Base-by-base conservation (phyloP, 306 rosid genomes). In the Sindora glabra region DNA sequence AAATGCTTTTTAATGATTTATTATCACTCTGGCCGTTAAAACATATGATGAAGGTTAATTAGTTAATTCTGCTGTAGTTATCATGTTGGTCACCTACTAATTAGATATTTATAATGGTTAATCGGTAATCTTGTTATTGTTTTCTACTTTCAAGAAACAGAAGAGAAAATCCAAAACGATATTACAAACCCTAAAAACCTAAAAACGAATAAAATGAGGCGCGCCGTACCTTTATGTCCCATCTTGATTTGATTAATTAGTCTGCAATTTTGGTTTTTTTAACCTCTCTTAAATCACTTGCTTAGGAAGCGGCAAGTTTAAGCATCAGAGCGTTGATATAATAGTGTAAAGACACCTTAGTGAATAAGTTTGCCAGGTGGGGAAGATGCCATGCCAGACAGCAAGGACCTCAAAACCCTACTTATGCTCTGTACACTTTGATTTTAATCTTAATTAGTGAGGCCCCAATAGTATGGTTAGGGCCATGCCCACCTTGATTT, bases 141-240 rank as follows among this genome's bases (percentile, higher is more conserved):
- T 62, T 71, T 72, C 21, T 27, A 55, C 50, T 69, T 54, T 27
- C 61, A 44, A 77, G 65, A 81, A 67, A 63, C 64, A 25, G 23
- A 50, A 33, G 22, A 51, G 59, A 63, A 75, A 74, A 69, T 72
- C 72, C 76, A 67, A 54, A 41, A 27, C 11, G 60, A 72, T 45
- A 66, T 62, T 73, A 61, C 75, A 65, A 68, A 48, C 17, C 48
- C 51, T 19, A 56, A 70, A 45, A 70, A 45, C 9, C 49, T 63
- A 38, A 58, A 68, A 64, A 47, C 38, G 63, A 61, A 71, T 42
- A 62, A 67, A 63, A 66, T 71, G 78, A 61, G 81, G 70, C 86
- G 70, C 86, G 87, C 82, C 90, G 77, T 54, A 38, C 62, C 84
- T 74, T 65, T 81, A 71, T 76, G 90, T 83, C 88, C 76, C 73